Conservation (phyloP, 2,329 filamentous ascomycete genomes). For the Ophiostoma himal-ulmi region DNA sequence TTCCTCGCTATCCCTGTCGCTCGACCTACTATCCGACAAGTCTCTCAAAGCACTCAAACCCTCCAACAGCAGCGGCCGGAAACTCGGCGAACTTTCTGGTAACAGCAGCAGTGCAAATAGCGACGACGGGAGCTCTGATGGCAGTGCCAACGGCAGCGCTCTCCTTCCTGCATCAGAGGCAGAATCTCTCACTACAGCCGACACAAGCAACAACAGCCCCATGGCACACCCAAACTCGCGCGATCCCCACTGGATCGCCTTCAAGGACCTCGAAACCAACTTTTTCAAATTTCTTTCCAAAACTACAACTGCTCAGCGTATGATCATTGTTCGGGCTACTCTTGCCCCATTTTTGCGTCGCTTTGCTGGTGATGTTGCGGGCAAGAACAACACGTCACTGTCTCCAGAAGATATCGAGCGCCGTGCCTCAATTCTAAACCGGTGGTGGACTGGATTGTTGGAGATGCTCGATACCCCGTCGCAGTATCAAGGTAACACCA, state of each 20-base stretch:
- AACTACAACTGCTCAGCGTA: conserved; percentile 62
- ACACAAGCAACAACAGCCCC: conserved; percentile 39
- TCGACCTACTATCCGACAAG: conserved; percentile 18
- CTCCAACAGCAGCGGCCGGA: neutral
- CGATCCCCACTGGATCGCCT: conserved; percentile 51
- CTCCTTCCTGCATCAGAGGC: conserved; percentile 29
- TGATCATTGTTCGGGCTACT: conserved; percentile 64
- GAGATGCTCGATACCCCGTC: conserved; percentile 66
- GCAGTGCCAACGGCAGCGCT: conserved; percentile 28
- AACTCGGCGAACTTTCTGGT: neutral
- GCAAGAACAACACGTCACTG: conserved; percentile 48
- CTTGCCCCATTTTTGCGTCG: conserved; percentile 72
- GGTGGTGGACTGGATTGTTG: conserved; percentile 81
- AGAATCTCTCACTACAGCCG: conserved; percentile 37
- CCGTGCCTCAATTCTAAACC: conserved; percentile 72
- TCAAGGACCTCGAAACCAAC: conserved; percentile 49
- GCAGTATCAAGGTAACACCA: conserved; percentile 19
- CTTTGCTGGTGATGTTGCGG: conserved; percentile 63
- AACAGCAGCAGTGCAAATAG: conserved; percentile 16
- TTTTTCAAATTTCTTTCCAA: conserved; percentile 60
- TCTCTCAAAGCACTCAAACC: neutral
- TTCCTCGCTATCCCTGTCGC: conserved; percentile 17
- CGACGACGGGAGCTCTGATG: conserved; percentile 26
- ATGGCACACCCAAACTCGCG: conserved; percentile 39
- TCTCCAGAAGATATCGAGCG: conserved; percentile 78